Percentiles rank a stretch among this genome's conserved stretches.
These are phyloP conservation scores for Tritrichomonas foetus DNA, from an alignment of 208 protist genomes.

Conservation along the genomic window DNA sequence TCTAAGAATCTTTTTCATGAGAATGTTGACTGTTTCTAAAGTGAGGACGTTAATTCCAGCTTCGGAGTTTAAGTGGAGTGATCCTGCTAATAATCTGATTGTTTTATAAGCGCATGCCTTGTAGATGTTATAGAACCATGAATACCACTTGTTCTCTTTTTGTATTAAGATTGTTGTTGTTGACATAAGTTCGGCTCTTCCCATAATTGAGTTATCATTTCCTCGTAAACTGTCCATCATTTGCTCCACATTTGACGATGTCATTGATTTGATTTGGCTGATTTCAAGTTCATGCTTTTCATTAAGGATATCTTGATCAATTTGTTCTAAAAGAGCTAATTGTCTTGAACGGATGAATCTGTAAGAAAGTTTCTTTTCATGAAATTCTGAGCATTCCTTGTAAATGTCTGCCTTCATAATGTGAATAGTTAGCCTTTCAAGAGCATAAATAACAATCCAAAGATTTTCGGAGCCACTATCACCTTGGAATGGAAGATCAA, in stretches of 20 bases:
- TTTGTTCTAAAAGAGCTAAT: not conserved
- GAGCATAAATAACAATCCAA: not conserved
- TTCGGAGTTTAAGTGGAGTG: not conserved
- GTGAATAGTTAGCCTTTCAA: not conserved
- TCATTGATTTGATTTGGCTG: not conserved
- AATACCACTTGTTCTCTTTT: too few species aligned
- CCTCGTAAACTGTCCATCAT: not conserved
- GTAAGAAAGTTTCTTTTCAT: not conserved
- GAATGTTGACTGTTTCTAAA: not conserved
- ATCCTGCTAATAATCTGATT: not conserved
- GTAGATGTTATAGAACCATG: too few species aligned
- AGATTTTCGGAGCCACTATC: not conserved
- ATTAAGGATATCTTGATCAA: not conserved
- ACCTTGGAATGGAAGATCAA: not conserved
- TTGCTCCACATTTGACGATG: not conserved
- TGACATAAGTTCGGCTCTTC: not conserved
- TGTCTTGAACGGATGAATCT: constrained; percentile 23
- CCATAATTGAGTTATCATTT: not conserved
- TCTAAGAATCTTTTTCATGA: not conserved
- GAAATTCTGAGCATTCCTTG: not conserved
- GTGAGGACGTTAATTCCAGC: constrained; percentile 1
- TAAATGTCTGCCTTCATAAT: not conserved
- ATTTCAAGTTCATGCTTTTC: not conserved
- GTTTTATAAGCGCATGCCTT: too few species aligned
- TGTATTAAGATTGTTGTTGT: too few species aligned